Base-by-base conservation (phyloP, 192 early-diverging fungal genomes). In the Podila verticillata region DNA sequence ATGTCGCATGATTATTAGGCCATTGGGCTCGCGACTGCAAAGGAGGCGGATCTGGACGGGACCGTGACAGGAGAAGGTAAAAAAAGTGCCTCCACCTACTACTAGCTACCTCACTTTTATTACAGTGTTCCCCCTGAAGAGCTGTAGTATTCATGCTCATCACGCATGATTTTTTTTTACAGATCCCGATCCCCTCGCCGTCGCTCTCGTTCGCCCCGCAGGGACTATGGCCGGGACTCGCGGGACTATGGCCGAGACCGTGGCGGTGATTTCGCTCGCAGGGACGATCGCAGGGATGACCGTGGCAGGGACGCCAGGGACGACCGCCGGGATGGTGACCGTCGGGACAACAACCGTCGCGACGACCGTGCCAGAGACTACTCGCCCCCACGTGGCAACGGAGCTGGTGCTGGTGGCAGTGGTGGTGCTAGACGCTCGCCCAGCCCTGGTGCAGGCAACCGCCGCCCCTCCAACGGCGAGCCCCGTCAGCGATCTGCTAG, bases 11-110 rank as follows among this genome's bases (percentile, higher is more conserved):
- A 44, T 44, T 15, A 44, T 15, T 70, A 70, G 68, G 68, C 31
- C 68, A 70, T 5, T 70, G 68, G 68, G 68, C 68, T 48, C 68
- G 68, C 57, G 68, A 70, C 47, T 70, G 68, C 58, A 32, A 57
- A 29, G 66, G 68, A 70, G 68, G 68, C 28, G 63, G 65, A 28
- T 39, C 65, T 22, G 65, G 49, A 32, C 48, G 68, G 13, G 68
- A 70, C 44, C 68, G 68, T 34, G 66, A 68, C 28, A 49, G 66
- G 30, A 70, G 68, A 70, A 60, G 68, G 68, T 70, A 69, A 34
- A 0, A n/a, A n/a, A n/a, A n/a, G n/a, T n/a, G n/a, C n/a, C n/a
- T n/a, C n/a, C n/a, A n/a, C n/a, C n/a, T n/a, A n/a, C n/a, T n/a
- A n/a, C n/a, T n/a, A n/a, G n/a, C n/a, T n/a, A n/a, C n/a, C n/a